Evolutionary conservation across 2,329 filamentous ascomycete species (phyloP).

Genomic region (Botryotinia calthae): DNA sequence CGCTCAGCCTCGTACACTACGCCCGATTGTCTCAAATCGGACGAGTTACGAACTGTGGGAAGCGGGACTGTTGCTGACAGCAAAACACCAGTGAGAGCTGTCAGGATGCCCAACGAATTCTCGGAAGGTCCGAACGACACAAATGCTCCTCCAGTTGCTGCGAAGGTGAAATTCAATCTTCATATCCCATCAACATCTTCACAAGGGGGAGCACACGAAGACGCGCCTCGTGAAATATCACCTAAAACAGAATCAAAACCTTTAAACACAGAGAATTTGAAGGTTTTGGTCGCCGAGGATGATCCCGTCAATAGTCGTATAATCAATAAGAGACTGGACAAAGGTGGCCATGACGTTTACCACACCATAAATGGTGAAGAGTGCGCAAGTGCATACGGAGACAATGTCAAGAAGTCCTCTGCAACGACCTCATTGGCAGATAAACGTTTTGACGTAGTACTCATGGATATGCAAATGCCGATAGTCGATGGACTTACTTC

Average conservation of each 20-base stretch:
- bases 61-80: constrained; percentile 43
- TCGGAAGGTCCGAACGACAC: constrained; percentile 1
- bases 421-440: neutral
- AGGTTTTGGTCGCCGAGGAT: constrained; percentile 79
- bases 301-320: constrained; percentile 85
- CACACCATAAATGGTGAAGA: constrained; percentile 82
- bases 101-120: constrained; percentile 48
- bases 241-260: neutral
- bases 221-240: neutral
- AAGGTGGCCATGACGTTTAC: constrained; percentile 66
- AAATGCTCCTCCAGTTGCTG: neutral
- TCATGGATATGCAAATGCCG: constrained; percentile 98
- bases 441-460: constrained; percentile 67
- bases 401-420: constrained; percentile 45
- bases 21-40: constrained; percentile 26
- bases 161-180: constrained; percentile 29
- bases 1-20: constrained; percentile 31
- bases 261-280: constrained; percentile 31
- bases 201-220: neutral
- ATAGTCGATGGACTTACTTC: constrained; percentile 82
- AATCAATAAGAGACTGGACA: constrained; percentile 77
- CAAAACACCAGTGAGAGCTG: constrained; percentile 44
- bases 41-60: constrained; percentile 41
- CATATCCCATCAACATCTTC: constrained; percentile 14
- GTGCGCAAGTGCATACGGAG: constrained; percentile 68